phyloP scores from a whole-genome alignment of 2,329 filamentous ascomycete species.

The Cryphonectria parasitica region DNA sequence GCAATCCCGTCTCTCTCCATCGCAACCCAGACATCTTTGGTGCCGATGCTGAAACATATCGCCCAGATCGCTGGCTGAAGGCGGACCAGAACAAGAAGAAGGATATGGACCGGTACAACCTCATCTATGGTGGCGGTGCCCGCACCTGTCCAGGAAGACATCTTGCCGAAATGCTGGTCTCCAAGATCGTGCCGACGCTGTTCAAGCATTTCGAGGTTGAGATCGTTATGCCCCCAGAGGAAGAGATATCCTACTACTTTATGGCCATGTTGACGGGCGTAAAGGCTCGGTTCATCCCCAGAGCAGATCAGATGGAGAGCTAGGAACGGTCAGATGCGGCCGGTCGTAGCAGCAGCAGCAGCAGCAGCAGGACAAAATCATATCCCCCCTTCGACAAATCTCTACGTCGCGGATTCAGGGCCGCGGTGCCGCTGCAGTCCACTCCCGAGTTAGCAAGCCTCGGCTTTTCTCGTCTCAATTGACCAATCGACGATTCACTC shows the following conservation, averaged over 20 bases:
- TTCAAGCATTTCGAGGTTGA: slow-evolving; percentile 50
- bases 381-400: background rate
- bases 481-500: background rate
- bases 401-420: slow-evolving; percentile 6
- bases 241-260: slow-evolving; percentile 51
- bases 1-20: slow-evolving; percentile 55
- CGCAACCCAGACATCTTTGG: slow-evolving; percentile 55
- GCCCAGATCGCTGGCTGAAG: slow-evolving; percentile 53
- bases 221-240: slow-evolving; percentile 43
- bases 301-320: background rate
- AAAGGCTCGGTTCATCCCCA: slow-evolving; percentile 44
- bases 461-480: background rate
- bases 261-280: slow-evolving; percentile 56
- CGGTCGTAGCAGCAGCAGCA: background rate
- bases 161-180: slow-evolving; percentile 54
- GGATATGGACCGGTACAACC: slow-evolving; percentile 51
- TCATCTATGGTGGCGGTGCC: slow-evolving; percentile 57
- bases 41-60: slow-evolving; percentile 45
- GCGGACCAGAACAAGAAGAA: slow-evolving; percentile 38
- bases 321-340: background rate
- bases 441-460: background rate
- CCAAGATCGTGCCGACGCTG: slow-evolving; percentile 48
- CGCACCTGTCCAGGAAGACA: slow-evolving; percentile 55
- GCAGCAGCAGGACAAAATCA: background rate
- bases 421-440: slow-evolving; percentile 7